Conservation (phyloP, 2,329 filamentous ascomycete species). For the Colletotrichum incanum region DNA sequence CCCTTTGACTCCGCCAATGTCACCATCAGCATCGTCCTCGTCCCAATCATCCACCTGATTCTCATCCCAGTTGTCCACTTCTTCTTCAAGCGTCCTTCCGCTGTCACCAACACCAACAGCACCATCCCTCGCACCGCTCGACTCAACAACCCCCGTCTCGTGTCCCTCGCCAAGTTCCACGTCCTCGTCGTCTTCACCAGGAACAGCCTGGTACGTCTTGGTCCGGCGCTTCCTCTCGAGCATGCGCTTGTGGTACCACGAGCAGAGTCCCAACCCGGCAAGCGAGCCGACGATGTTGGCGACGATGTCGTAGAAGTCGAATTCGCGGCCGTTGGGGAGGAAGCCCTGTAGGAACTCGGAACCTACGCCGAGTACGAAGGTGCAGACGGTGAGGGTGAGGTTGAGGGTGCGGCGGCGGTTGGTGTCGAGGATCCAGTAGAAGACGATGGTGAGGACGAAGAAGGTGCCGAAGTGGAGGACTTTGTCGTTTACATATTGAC, state of each 20-base stretch:
- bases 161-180: conserved; percentile 84
- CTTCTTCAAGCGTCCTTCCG: conserved; percentile 75
- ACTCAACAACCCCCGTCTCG: conserved; percentile 73
- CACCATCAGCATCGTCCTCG: conserved; percentile 61
- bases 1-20: conserved; percentile 48
- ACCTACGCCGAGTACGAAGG: conserved; percentile 78
- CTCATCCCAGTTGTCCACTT: conserved; percentile 96
- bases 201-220: conserved; percentile 80
- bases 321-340: conserved; percentile 79
- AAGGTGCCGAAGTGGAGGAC: conserved; percentile 89
- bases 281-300: conserved; percentile 89
- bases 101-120: conserved; percentile 27
- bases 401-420: conserved; percentile 88
- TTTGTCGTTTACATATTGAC: conserved; percentile 85
- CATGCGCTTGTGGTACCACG: conserved; percentile 97
- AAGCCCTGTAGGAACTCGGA: conserved; percentile 84
- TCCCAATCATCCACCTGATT: conserved; percentile 76
- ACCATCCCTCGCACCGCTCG: conserved; percentile 47
- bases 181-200: conserved; percentile 76
- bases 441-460: conserved; percentile 87
- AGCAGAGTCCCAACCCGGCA: conserved; percentile 80
- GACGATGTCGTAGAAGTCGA: conserved; percentile 87
- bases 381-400: conserved; percentile 86
- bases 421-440: conserved; percentile 98
- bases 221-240: conserved; percentile 85